A percentile compares a stretch with the other conserved stretches of the same genome.
Conservation (phyloP, 2,329 filamentous ascomycete species). For the Apiospora saccharicola region DNA sequence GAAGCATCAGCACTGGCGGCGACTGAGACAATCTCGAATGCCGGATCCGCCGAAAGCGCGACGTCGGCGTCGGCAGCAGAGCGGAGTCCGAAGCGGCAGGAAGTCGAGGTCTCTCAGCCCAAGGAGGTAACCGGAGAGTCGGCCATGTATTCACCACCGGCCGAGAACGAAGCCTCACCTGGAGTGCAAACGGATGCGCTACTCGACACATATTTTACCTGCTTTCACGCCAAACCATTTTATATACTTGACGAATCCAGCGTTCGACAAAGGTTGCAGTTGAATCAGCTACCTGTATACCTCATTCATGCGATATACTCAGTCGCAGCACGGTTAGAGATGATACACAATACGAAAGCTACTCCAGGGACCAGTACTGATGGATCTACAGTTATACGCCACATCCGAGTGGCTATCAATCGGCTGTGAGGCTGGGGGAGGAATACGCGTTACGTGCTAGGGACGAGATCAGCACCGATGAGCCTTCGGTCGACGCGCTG, state of each 20-base stretch:
- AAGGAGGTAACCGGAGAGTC: slow-evolving; percentile 45
- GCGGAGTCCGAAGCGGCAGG: slow-evolving; percentile 50
- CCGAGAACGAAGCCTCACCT: slow-evolving; percentile 51
- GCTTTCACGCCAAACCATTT: slow-evolving; percentile 83
- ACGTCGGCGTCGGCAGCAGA: slow-evolving; percentile 40
- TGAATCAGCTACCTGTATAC: slow-evolving; percentile 68
- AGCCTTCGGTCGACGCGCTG: slow-evolving; percentile 79
- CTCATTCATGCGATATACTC: slow-evolving; percentile 66
- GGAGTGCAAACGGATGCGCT: slow-evolving; percentile 65
- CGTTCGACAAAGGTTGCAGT: slow-evolving; percentile 74
- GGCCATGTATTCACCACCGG: slow-evolving; percentile 52
- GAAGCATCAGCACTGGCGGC: slow-evolving; percentile 36
- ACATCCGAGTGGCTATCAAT: slow-evolving; percentile 71
- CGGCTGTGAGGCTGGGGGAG: slow-evolving; percentile 72
- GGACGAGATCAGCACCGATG: slow-evolving; percentile 76
- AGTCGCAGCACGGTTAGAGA: slow-evolving; percentile 65
- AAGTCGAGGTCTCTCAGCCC: slow-evolving; percentile 46
- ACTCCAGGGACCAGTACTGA: slow-evolving; percentile 32
- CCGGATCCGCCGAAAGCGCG: slow-evolving; percentile 28
- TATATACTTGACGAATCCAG: slow-evolving; percentile 81
- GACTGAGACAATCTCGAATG: slow-evolving; percentile 36
- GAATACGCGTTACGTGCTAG: slow-evolving; percentile 77
- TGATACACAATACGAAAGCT: slow-evolving; percentile 10
- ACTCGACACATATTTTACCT: slow-evolving; percentile 80
- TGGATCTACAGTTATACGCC: slow-evolving; percentile 66